These are phyloP conservation scores for Eucalyptus guilfoylei DNA, from an alignment of 345 rosid species.

Conservation along the genomic window DNA sequence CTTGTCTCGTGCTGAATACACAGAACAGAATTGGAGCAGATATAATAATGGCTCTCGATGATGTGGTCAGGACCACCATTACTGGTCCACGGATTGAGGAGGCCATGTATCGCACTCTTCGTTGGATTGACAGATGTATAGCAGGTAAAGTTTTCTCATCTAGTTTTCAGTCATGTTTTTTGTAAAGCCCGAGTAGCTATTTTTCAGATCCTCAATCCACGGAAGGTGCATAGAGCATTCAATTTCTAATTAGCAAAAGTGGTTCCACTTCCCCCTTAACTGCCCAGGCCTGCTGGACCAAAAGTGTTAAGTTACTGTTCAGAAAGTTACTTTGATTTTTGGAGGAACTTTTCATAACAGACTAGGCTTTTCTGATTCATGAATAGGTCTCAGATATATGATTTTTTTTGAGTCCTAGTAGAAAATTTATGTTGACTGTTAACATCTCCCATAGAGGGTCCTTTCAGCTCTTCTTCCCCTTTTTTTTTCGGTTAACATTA, in stretches of 20 bases:
- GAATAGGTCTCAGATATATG: background rate
- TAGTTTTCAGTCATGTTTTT: background rate
- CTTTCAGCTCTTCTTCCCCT: background rate
- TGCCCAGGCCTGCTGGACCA: background rate
- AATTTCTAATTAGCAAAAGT: background rate
- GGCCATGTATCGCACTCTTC: slow-evolving; percentile 82
- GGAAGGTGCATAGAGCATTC: background rate
- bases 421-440: background rate
- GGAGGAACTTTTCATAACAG: background rate
- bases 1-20: background rate
- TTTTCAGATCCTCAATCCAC: background rate
- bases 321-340: background rate
- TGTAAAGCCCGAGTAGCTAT: background rate
- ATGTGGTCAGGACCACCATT: slow-evolving; percentile 73
- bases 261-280: background rate
- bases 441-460: background rate
- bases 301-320: background rate
- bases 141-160: slow-evolving; percentile 18
- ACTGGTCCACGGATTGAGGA: slow-evolving; percentile 78
- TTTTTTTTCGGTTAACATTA: background rate
- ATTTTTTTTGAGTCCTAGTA: background rate
- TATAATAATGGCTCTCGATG: slow-evolving; percentile 87
- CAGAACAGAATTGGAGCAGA: slow-evolving; percentile 88
- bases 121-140: slow-evolving; percentile 82
- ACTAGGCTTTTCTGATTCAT: background rate